Conservation (phyloP, 2,329 filamentous ascomycete genomes). For the Scorias spongiosa region DNA sequence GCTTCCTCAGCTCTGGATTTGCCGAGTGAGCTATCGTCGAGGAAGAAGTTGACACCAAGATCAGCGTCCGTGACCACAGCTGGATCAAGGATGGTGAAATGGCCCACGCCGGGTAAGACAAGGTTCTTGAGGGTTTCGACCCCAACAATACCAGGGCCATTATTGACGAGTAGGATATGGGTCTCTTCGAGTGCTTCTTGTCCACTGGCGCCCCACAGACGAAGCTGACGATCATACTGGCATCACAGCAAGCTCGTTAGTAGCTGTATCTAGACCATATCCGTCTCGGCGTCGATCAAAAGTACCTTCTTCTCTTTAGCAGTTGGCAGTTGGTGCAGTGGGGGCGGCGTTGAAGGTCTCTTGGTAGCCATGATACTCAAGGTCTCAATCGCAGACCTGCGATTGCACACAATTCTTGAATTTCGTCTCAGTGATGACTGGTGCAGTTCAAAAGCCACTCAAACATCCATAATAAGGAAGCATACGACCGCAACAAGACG, state of each 20-base stretch:
- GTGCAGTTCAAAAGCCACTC: no score
- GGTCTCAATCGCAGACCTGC: no score
- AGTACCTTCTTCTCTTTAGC: slow-evolving; percentile 42
- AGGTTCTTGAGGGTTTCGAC: slow-evolving; percentile 92
- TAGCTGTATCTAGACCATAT: slow-evolving; percentile 7
- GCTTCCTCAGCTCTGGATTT: slow-evolving; percentile 65
- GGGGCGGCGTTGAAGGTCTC: slow-evolving; percentile 23
- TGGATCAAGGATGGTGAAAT: slow-evolving; percentile 80
- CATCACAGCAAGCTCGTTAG: neutral
- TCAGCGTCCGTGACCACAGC: slow-evolving; percentile 64
- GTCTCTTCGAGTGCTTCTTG: slow-evolving; percentile 83
- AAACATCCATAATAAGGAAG: no score
- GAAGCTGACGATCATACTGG: slow-evolving; percentile 82
- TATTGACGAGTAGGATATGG: slow-evolving; percentile 81
- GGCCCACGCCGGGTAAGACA: slow-evolving; percentile 81
- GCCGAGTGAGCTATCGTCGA: slow-evolving; percentile 65
- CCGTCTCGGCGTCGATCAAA: no score
- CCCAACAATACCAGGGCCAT: slow-evolving; percentile 71
- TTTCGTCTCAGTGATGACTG: no score
- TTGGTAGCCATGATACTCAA: slow-evolving; percentile 8
- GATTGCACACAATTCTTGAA: no score
- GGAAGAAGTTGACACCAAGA: slow-evolving; percentile 91
- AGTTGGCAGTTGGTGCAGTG: slow-evolving; percentile 35
- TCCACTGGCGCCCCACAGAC: slow-evolving; percentile 85
- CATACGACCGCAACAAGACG: no score